A percentile compares a stretch with the other conserved stretches of the same genome.
phyloP scores from a whole-genome alignment of 148 eudicot genomes.

The Drosera capensis region DNA sequence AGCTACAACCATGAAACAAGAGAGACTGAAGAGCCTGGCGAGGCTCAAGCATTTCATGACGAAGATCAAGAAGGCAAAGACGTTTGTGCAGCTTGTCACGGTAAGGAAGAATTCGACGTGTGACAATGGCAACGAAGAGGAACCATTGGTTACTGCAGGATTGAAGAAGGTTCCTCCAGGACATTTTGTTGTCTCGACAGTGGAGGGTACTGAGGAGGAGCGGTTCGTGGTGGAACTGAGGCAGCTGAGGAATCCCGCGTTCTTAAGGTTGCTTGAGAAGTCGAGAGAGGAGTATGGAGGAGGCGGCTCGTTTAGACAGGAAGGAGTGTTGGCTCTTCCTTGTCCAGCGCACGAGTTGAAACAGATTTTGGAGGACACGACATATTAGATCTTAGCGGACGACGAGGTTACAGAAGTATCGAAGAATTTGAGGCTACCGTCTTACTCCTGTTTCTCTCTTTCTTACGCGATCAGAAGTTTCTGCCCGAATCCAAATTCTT shows the following conservation, averaged over 20 bases:
- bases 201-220: slow-evolving; percentile 1
- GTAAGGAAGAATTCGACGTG: not conserved
- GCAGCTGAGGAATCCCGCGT: slow-evolving; percentile 9
- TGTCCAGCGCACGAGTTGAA: slow-evolving; percentile 7
- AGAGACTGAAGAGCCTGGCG: not conserved
- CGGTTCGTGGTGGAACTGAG: slow-evolving; percentile 10
- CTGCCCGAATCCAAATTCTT: no score
- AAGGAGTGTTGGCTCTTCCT: slow-evolving; percentile 11
- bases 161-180: slow-evolving; percentile 5
- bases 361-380: slow-evolving; percentile 1
- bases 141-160: not conserved
- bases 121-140: not conserved
- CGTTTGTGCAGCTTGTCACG: not conserved
- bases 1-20: not conserved
- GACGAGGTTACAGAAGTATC: no score
- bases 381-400: no score
- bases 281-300: slow-evolving; percentile 14
- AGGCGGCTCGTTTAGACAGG: slow-evolving; percentile 10
- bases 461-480: no score
- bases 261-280: slow-evolving; percentile 11
- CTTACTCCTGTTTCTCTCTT: no score
- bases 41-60: not conserved
- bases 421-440: no score
- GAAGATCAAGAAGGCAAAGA: slow-evolving; percentile 9
- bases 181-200: slow-evolving; percentile 11